Percentiles rank a stretch among this genome's conserved stretches.
Conservation (phyloP, 257 asterid species). For the Solanum pimpinellifolium region DNA sequence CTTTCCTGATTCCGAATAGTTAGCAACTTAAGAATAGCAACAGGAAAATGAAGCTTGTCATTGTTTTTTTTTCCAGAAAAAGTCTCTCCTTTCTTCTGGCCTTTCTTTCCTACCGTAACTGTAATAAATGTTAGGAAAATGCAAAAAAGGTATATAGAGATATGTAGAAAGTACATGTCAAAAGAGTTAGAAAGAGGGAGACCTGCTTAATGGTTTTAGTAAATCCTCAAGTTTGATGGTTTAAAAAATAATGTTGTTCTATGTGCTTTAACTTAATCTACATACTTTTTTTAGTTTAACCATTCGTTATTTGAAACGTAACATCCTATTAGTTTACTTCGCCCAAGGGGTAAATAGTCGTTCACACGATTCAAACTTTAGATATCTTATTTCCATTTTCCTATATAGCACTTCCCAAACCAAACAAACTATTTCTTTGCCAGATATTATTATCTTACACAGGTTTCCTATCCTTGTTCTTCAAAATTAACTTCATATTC, state of each 20-base stretch:
- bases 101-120: background rate
- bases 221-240: background rate
- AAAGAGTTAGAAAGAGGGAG: background rate
- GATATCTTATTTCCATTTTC: background rate
- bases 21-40: background rate
- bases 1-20: conserved; percentile 10
- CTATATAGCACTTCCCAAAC: background rate
- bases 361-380: background rate
- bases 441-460: background rate
- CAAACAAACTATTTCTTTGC: background rate
- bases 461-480: background rate
- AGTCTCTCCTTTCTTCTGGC: background rate
- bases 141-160: background rate
- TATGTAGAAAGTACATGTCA: background rate
- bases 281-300: background rate
- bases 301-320: background rate
- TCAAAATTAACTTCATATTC: background rate
- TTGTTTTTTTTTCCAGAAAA: background rate
- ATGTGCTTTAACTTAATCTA: background rate
- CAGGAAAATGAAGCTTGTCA: background rate
- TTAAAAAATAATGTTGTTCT: background rate
- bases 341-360: background rate
- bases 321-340: background rate
- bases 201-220: background rate
- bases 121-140: background rate